Evolutionary conservation across 2,329 filamentous ascomycete species (phyloP).

Genomic region (Arthrobotrys entomopaga): DNA sequence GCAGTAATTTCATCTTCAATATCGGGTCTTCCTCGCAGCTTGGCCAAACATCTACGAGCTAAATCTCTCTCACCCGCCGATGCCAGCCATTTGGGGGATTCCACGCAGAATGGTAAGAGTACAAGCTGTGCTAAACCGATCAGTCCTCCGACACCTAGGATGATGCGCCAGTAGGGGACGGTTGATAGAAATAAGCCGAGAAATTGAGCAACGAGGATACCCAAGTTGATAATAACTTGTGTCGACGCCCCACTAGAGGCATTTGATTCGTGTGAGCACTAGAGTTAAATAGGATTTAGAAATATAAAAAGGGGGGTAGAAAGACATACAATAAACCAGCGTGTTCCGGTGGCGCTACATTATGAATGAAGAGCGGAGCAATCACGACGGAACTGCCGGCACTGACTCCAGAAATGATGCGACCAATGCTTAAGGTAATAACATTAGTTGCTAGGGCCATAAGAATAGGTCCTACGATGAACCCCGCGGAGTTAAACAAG

Average conservation of each 20-base stretch:
- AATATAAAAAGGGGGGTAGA: not conserved
- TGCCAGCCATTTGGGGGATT: conserved; percentile 89
- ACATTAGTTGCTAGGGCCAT: conserved; percentile 78
- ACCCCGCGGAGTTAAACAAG: conserved; percentile 79
- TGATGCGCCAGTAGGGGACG: conserved; percentile 81
- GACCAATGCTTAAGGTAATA: conserved; percentile 74
- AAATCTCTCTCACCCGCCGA: conserved; percentile 70
- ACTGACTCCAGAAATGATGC: conserved; percentile 82
- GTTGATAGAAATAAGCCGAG: conserved; percentile 82
- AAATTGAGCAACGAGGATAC: conserved; percentile 83
- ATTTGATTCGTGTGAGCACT: not conserved
- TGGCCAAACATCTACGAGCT: conserved; percentile 76
- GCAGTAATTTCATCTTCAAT: conserved; percentile 77
- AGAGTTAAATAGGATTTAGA: not conserved
- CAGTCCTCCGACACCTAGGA: conserved; percentile 77
- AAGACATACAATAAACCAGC: conserved; percentile 75
- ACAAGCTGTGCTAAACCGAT: conserved; percentile 75
- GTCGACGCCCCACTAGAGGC: conserved; percentile 73
- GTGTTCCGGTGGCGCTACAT: conserved; percentile 79
- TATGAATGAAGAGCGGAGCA: conserved; percentile 92
- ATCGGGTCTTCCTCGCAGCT: conserved; percentile 77
- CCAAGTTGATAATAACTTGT: conserved; percentile 91
- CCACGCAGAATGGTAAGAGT: conserved; percentile 79
- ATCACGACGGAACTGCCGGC: conserved; percentile 91
- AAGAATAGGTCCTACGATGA: conserved; percentile 77